A percentile compares a stretch with the other conserved stretches of the same genome.
These are phyloP conservation scores for Trichoderma oligosporum DNA, from an alignment of 2,329 filamentous ascomycete species.

Conservation along the genomic window DNA sequence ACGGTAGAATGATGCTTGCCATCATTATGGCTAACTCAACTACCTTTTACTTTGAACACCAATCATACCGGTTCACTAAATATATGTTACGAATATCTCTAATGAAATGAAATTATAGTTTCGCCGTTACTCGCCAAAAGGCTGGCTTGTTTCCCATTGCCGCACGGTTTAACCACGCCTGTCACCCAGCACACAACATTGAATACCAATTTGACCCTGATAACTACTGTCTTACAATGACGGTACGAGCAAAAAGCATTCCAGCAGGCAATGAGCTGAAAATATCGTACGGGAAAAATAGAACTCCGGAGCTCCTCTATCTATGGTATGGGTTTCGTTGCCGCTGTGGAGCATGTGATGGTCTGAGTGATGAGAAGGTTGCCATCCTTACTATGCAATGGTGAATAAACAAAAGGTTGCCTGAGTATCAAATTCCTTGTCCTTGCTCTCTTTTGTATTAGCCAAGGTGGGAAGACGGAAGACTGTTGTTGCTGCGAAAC, in stretches of 20 bases:
- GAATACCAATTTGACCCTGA: constrained; percentile 40
- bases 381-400: background rate
- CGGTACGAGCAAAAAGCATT: constrained; percentile 35
- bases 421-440: background rate
- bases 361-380: constrained; percentile 23
- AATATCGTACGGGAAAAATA: constrained; percentile 45
- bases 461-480: too few relatives aligned
- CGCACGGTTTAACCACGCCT: constrained; percentile 58
- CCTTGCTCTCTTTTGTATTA: background rate
- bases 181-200: constrained; percentile 41
- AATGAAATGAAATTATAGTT: too few relatives aligned
- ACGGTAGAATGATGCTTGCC: too few relatives aligned
- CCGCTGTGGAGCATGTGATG: constrained; percentile 45
- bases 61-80: too few relatives aligned
- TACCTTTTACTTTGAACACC: too few relatives aligned
- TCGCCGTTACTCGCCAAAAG: constrained; percentile 26
- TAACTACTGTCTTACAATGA: constrained; percentile 39
- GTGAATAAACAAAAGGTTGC: background rate
- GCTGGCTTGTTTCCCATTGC: constrained; percentile 48
- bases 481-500: too few relatives aligned
- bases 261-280: constrained; percentile 47
- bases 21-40: background rate
- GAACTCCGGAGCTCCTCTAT: constrained; percentile 37
- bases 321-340: constrained; percentile 52
- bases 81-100: too few relatives aligned